A percentile compares a stretch with the other conserved stretches of the same genome.
Conservation (phyloP, 2,329 filamentous ascomycete species). For the Diaporthe citrichinensis region DNA sequence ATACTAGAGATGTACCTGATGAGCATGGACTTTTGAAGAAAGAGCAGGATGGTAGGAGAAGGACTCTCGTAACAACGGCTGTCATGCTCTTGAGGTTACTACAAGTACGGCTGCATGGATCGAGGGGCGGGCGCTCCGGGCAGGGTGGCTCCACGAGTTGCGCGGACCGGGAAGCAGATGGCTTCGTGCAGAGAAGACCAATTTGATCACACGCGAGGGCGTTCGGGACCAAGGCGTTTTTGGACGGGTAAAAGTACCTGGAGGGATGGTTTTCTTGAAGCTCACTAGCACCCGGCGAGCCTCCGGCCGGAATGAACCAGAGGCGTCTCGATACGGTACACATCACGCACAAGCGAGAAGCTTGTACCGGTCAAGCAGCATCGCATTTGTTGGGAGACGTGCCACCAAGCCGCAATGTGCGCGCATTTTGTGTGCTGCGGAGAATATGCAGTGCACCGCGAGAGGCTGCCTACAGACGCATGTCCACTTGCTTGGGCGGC, state of each 20-base stretch:
- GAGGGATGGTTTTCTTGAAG: background rate
- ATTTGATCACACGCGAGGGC: conserved; percentile 7
- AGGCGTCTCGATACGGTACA: background rate
- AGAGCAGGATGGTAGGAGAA: background rate
- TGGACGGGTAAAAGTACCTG: conserved; percentile 3
- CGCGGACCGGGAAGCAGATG: background rate
- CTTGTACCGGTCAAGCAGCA: conserved; percentile 11
- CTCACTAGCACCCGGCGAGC: background rate
- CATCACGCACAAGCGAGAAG: conserved; percentile 13
- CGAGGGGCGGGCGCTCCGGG: background rate
- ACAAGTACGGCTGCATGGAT: background rate
- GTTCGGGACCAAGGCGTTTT: conserved; percentile 34
- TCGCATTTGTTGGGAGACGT: conserved; percentile 19
- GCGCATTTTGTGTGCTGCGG: conserved; percentile 19
- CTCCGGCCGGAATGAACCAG: background rate
- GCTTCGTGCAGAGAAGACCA: background rate
- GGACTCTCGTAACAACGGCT: background rate
- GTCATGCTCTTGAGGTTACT: background rate
- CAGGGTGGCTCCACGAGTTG: background rate
- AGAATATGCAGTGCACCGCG: conserved; percentile 14
- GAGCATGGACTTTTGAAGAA: conserved; percentile 80
- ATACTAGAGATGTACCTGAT: conserved; percentile 92
- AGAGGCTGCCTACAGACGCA: conserved; percentile 10
- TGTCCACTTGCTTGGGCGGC: conserved; percentile 14
- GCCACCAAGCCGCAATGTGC: background rate